Base-by-base conservation (phyloP, 495 filamentous ascomycete species). In the Tuber borchii region DNA sequence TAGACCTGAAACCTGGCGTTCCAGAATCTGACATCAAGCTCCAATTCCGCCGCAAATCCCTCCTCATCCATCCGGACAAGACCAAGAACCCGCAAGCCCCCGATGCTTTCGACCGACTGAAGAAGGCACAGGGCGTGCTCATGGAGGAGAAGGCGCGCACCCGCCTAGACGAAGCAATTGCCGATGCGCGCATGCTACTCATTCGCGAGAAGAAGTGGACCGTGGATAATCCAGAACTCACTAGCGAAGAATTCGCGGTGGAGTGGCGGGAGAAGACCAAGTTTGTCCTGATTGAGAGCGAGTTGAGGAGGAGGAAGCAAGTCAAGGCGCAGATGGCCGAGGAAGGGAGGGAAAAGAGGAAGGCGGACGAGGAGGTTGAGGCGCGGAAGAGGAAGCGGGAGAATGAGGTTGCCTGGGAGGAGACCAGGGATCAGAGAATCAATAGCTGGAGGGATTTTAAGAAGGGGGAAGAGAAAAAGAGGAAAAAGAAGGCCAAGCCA, bases 21-120 rank as follows among this genome's bases (percentile, higher is more conserved):
- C 90, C 95, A 39, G 95, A 97, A 80, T 93, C 93, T 73, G 96
- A 98, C 85, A 98, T 99, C 87, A 98, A 97, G 85, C 85, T 90
- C 76, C 87, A 88, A 83, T 99, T 97, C 87, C 93, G 95, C 85
- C 93, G 91, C 80, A 98, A 97, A 83, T 99, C 95, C 22, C 90
- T 99, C 45, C 89, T 99, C 9, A 98, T 99, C 86, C 95, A 99
- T 86, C 95, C 95, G 17, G 95, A 99, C 86, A 98, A 98, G 85
- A 97, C 96, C 72, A 90, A 89, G 79, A 98, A 99, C 84, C 92
- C 93, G 1, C 87, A 86, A 43, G 95, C 95, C 14, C 95, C 95
- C 1, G 94, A 97, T 81, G 96, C 95, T 78, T 99, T 99, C 83
- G 95, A 99, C 85, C 90, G 93, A 2, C 89, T 99, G 7, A 97